A percentile compares a stretch with the other conserved stretches of the same genome.
These are phyloP conservation scores for Monascus purpureus DNA, from an alignment of 495 filamentous ascomycete species.

Conservation along the genomic window DNA sequence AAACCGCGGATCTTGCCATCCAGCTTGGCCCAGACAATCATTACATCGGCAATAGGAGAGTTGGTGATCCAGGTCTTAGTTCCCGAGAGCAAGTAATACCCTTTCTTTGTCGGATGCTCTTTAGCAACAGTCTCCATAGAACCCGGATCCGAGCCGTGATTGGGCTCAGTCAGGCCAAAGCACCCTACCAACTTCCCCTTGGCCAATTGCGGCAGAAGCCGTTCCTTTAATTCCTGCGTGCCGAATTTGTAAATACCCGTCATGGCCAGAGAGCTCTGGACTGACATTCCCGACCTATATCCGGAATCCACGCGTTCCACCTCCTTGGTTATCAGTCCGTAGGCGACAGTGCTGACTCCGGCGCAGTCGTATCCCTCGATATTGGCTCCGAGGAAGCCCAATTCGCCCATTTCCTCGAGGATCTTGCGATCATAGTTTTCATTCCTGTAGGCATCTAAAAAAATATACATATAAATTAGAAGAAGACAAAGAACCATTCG, in stretches of 20 bases:
- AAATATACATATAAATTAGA: too few relatives aligned
- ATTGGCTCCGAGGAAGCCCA: constrained; percentile 81
- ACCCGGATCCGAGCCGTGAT: constrained; percentile 93
- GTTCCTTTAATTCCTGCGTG: constrained; percentile 78
- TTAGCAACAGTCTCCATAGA: constrained; percentile 87
- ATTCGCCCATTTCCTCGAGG: constrained; percentile 87
- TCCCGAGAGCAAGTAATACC: constrained; percentile 66
- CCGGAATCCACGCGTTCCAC: constrained; percentile 94
- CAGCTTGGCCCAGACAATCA: constrained; percentile 91
- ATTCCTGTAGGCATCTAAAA: constrained; percentile 79
- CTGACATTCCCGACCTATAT: constrained; percentile 91
- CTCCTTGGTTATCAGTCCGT: constrained; percentile 85
- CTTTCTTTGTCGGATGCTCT: constrained; percentile 76
- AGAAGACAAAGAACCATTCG: neutral
- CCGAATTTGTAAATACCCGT: constrained; percentile 93
- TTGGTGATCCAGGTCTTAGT: constrained; percentile 99
- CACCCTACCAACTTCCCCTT: constrained; percentile 79
- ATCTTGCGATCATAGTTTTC: constrained; percentile 86
- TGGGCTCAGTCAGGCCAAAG: constrained; percentile 93
- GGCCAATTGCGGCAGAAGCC: constrained; percentile 69
- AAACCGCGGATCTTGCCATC: constrained; percentile 95
- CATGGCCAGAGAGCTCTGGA: constrained; percentile 92
- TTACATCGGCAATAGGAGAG: constrained; percentile 80
- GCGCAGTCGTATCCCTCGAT: constrained; percentile 91
- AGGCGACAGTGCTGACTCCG: constrained; percentile 82